Percentiles rank a stretch among this genome's conserved stretches.
phyloP scores from a whole-genome alignment of 176 grass and related monocot species.

The Tillandsia leiboldiana region DNA sequence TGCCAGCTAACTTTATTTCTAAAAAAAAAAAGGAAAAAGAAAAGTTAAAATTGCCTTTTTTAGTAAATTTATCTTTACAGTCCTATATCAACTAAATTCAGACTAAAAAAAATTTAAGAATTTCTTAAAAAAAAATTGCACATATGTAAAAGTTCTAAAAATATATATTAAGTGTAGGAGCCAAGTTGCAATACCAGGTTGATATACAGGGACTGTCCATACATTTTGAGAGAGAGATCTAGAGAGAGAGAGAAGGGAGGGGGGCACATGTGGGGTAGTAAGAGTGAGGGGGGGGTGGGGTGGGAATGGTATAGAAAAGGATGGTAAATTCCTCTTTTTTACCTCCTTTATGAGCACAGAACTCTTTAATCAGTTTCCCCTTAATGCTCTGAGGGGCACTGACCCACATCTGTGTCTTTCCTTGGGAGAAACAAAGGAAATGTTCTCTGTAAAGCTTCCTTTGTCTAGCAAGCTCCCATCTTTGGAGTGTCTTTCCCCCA shows the following conservation, averaged over 20 bases:
- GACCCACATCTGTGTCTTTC: conserved; percentile 16
- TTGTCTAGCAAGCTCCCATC: conserved; percentile 63
- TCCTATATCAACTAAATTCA: too few relatives aligned
- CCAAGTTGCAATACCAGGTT: not conserved
- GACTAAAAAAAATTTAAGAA: too few relatives aligned
- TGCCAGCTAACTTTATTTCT: too few relatives aligned
- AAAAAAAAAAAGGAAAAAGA: too few relatives aligned
- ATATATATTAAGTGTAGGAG: not conserved
- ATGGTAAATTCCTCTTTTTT: conserved; percentile 52
- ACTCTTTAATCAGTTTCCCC: conserved; percentile 55
- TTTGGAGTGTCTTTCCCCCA: conserved; percentile 60
- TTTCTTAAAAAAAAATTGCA: too few relatives aligned
- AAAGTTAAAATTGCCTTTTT: too few relatives aligned
- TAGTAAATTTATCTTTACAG: too few relatives aligned
- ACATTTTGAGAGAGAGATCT: not conserved
- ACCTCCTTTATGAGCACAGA: conserved; percentile 40
- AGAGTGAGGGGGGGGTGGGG: not conserved
- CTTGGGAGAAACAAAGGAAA: conserved; percentile 36
- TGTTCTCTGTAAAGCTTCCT: conserved; percentile 85
- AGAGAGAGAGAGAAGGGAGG: conserved; percentile 11
- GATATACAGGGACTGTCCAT: not conserved
- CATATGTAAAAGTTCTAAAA: conserved; percentile 7
- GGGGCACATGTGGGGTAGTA: conserved; percentile 4
- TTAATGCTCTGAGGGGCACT: conserved; percentile 50
- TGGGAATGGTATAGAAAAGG: conserved; percentile 5